Base-by-base conservation (phyloP, 2,329 filamentous ascomycete species). In the Neopestalotiopsis sp. region DNA sequence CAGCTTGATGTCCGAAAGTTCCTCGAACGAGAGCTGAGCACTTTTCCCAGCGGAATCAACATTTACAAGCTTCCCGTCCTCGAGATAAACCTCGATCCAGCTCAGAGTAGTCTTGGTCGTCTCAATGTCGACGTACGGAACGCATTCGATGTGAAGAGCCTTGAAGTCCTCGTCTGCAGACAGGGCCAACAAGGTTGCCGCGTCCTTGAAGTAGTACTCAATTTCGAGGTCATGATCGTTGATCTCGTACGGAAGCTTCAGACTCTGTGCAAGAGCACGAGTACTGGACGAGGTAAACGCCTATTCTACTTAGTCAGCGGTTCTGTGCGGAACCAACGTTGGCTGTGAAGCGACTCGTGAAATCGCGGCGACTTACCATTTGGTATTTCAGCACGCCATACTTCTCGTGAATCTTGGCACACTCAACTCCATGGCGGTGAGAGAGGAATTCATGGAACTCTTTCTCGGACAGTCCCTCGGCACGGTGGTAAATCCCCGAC, bases 191-290 rank as follows among this genome's bases (percentile, higher is more conserved):
- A 72, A 67, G 2, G 49, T 7, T 1, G 60, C 60, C 14, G 68
- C 68, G 38, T 72, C 70, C 32, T 70, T 69, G 70, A 71, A 72
- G 65, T 72, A 72, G 67, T 71, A 72, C 56, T 72, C 71, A 24
- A 72, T 72, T 49, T 69, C 64, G 2, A 72, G 32, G 58, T 72
- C 71, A 58, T 71, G 69, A 2, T 65, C 42, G 65, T 68, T 68
- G 40, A 70, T 20, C 4, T 24, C n/a, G 63, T 71, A 71, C 20
- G 71, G 71, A 7, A 67, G 28, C 45, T 70, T 68, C 71, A 72
- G 66, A 66, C 68, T 72, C n/a, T 65, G 49, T 5, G 68, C 67
- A 10, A 72, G 24, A 12, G 17, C 66, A 28, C 67, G 66, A 6
- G 68, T 65, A 62, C 20, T 63, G 1, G 66, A 64, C 17, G 69